phyloP scores from a whole-genome alignment of 306 rosid genomes.

The Amphicarpaea edgeworthii region DNA sequence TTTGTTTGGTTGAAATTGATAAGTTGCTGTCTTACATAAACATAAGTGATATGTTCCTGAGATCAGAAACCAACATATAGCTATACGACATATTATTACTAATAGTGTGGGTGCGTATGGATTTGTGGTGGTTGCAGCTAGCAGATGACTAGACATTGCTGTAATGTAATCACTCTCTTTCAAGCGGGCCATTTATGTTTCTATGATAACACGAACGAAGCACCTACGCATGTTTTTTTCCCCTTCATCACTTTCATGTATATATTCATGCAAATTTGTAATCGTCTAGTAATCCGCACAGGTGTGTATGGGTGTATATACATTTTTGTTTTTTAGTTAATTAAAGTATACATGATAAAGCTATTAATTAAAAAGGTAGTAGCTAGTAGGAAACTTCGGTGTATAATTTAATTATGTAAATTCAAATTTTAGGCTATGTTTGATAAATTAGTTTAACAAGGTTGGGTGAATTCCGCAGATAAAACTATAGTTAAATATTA shows the following conservation, averaged over 20 bases:
- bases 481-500: too few species aligned
- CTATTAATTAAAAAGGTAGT: too few species aligned
- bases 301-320: neutral
- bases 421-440: too few species aligned
- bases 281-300: neutral
- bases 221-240: neutral
- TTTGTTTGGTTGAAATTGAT: neutral
- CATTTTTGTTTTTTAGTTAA: too few species aligned
- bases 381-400: too few species aligned
- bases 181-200: conserved; percentile 15
- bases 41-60: neutral
- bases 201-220: neutral
- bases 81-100: conserved; percentile 8
- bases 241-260: too few species aligned
- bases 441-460: too few species aligned
- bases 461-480: too few species aligned
- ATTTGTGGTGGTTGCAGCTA: neutral
- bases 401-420: too few species aligned
- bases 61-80: neutral
- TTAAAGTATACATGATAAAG: too few species aligned
- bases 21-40: conserved; percentile 3
- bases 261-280: neutral
- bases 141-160: too few species aligned
- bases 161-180: neutral
- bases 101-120: neutral